Evolutionary conservation across 345 rosid genomes (phyloP), one percentile per base, ranked within the genome.

Genomic region (Linum lewisii): DNA sequence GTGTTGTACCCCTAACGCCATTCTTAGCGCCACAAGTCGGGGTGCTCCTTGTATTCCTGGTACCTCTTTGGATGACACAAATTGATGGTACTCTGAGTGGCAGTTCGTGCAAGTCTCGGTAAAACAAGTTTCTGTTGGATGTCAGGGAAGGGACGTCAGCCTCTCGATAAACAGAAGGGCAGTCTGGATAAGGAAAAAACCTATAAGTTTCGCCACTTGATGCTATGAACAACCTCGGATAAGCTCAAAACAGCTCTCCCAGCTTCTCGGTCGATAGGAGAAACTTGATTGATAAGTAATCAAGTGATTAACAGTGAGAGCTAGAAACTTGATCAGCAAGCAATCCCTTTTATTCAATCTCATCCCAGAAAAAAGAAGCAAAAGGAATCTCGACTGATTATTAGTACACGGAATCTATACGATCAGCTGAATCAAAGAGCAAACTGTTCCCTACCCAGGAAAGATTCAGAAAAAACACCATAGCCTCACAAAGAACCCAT

Each of bases 161-260:
- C 20, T 5, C 38, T 34, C 69, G 78, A 64, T 90, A 90, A 45
- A 90, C 72, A 1, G 93, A 84, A 21, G 83, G 88, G 73, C 95
- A 90, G 69, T 87, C 97, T 0, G 95, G 95, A 44, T 93, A 83
- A 9, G 97, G 82, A 75, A 93, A 90, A 69, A 88, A 92, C 70
- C 86, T 71, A 66, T 77, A 86, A 24, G 44, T 62, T 16, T 84
- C 89, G 29, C 77, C 68, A 51, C 95, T 86, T 0, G 95, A 71
- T 26, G 85, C 74, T 2, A 84, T 88, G 57, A 73, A 84, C 49
- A 81, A 73, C 59, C 79, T 81, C 49, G 88, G 49, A 22, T 93
- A 83, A 59, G 95, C 84, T 66, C 89, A 70, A 61, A 86, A 83
- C 60, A 92, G 93, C 24, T 92, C 98, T 42, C 83, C 96, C 20